Percentiles rank a stretch among this genome's conserved stretches.
phyloP scores from a whole-genome alignment of 1,284 basidiomycete genomes.

The Sporisorium reilianum region DNA sequence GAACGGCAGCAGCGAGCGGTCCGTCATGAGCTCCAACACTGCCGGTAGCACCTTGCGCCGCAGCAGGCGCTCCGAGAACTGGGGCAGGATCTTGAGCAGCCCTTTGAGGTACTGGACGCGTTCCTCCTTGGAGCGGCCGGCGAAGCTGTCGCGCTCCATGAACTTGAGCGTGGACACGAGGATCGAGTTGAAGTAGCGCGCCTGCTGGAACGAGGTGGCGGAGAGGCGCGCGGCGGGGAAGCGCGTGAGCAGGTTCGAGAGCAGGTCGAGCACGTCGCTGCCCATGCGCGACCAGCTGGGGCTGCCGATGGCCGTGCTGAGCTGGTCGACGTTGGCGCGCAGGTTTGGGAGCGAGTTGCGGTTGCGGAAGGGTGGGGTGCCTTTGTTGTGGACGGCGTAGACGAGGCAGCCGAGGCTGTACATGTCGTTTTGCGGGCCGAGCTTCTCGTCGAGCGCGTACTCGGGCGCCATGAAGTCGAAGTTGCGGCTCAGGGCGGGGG shows the following conservation, averaged over 20 bases:
- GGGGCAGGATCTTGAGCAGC: slow-evolving; percentile 81
- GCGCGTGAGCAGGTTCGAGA: slow-evolving; percentile 73
- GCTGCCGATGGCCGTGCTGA: slow-evolving; percentile 42
- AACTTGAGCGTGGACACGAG: slow-evolving; percentile 97
- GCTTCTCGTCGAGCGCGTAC: slow-evolving; percentile 88
- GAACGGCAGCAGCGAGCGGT: slow-evolving; percentile 78
- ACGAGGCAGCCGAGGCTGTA: slow-evolving; percentile 92
- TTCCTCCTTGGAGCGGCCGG: slow-evolving; percentile 91
- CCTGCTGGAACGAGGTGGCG: slow-evolving; percentile 81
- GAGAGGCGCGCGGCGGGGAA: slow-evolving; percentile 80
- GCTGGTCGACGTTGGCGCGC: slow-evolving; percentile 79
- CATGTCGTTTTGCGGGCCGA: slow-evolving; percentile 87
- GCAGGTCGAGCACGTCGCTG: slow-evolving; percentile 59
- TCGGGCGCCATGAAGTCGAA: slow-evolving; percentile 96
- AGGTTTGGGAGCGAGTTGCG: slow-evolving; percentile 84
- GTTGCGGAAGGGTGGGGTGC: slow-evolving; percentile 86
- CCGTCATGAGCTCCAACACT: slow-evolving; percentile 71
- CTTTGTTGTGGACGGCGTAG: slow-evolving; percentile 82
- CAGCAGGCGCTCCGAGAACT: slow-evolving; percentile 87
- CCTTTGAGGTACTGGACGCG: slow-evolving; percentile 92
- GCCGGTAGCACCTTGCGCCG: slow-evolving; percentile 93
- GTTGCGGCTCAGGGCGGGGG: slow-evolving; percentile 86
- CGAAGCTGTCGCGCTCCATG: slow-evolving; percentile 93
- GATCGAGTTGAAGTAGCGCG: slow-evolving; percentile 91
- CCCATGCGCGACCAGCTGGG: slow-evolving; percentile 55